phyloP scores from a whole-genome alignment of 169 alveolate species.

The Eimeria nieschulzi region DNA sequence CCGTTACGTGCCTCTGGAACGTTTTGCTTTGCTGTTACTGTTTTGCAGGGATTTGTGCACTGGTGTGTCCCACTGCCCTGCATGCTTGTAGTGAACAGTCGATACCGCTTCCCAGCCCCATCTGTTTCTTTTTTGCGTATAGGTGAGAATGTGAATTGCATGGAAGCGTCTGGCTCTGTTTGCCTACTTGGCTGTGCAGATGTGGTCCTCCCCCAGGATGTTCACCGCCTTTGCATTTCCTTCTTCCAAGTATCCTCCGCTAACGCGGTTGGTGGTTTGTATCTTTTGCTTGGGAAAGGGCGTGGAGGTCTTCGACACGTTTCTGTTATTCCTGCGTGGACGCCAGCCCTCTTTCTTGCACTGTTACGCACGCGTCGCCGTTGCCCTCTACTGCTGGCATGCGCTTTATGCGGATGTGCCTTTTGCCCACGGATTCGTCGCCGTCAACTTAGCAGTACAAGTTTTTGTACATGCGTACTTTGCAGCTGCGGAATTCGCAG shows the following conservation, averaged over 20 bases:
- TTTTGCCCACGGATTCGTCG: conserved; percentile 81
- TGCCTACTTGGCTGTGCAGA: conserved; percentile 24
- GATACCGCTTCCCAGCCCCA: too few species aligned
- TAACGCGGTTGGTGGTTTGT: conserved; percentile 56
- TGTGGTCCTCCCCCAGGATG: conserved; percentile 65
- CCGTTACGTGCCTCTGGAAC: conserved; percentile 64
- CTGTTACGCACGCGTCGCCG: conserved; percentile 67
- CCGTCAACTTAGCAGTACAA: conserved; percentile 77
- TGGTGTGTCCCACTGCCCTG: conserved; percentile 3
- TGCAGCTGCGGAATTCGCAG: conserved; percentile 75
- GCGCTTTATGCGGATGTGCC: conserved; percentile 79
- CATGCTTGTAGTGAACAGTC: too few species aligned
- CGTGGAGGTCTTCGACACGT: conserved; percentile 63
- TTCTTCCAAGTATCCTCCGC: conserved; percentile 53
- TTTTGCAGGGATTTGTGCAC: conserved; percentile 46
- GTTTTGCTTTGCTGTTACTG: conserved; percentile 49
- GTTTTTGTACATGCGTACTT: conserved; percentile 79
- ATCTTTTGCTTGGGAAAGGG: conserved; percentile 64
- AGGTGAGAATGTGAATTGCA: too few species aligned
- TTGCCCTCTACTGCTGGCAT: conserved; percentile 78
- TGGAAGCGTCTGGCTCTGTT: not conserved
- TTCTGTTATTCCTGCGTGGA: conserved; percentile 58
- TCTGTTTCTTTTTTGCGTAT: too few species aligned
- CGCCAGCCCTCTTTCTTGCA: conserved; percentile 64
- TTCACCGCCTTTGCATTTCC: conserved; percentile 60